Evolutionary conservation across 768 basidiomycete species (phyloP).

Genomic region (Phlebiopsis flavidoalba): DNA sequence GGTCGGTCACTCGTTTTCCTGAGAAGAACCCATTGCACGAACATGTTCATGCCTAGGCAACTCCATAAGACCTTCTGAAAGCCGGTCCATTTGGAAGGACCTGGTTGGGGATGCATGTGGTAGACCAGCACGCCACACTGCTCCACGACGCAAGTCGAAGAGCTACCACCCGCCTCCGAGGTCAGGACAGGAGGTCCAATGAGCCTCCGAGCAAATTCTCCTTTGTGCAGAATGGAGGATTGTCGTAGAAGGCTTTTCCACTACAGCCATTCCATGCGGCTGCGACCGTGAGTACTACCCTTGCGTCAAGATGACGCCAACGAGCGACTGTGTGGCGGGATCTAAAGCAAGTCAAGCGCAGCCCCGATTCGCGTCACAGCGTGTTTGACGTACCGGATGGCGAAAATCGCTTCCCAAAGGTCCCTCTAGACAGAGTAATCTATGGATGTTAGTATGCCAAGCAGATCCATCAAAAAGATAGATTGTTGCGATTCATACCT

Average conservation of each 20-base stretch:
- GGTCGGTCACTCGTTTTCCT: constrained; percentile 49
- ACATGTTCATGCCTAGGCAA: constrained; percentile 93
- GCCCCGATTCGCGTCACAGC: background rate
- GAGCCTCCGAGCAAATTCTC: constrained; percentile 68
- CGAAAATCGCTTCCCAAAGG: constrained; percentile 67
- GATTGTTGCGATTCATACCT: too few relatives aligned
- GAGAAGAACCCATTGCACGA: constrained; percentile 80
- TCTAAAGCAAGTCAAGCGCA: constrained; percentile 36
- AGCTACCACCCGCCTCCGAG: too few relatives aligned
- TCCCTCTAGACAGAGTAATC: constrained; percentile 67
- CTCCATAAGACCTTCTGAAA: constrained; percentile 83
- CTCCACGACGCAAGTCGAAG: constrained; percentile 82
- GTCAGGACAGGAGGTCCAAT: constrained; percentile 93
- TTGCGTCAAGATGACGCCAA: constrained; percentile 84
- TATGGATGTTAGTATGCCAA: too few relatives aligned
- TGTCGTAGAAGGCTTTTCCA: constrained; percentile 47
- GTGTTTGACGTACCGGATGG: constrained; percentile 45
- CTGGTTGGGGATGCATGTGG: constrained; percentile 44
- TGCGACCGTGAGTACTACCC: constrained; percentile 56
- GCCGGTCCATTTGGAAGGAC: constrained; percentile 49
- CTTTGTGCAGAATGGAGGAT: constrained; percentile 40
- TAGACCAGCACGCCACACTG: too few relatives aligned
- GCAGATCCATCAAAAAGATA: too few relatives aligned
- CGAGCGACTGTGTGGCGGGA: constrained; percentile 81
- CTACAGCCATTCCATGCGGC: constrained; percentile 47